These are phyloP conservation scores for Neofusicoccum cordaticola DNA, from an alignment of 2,329 filamentous ascomycete species.

Conservation along the genomic window DNA sequence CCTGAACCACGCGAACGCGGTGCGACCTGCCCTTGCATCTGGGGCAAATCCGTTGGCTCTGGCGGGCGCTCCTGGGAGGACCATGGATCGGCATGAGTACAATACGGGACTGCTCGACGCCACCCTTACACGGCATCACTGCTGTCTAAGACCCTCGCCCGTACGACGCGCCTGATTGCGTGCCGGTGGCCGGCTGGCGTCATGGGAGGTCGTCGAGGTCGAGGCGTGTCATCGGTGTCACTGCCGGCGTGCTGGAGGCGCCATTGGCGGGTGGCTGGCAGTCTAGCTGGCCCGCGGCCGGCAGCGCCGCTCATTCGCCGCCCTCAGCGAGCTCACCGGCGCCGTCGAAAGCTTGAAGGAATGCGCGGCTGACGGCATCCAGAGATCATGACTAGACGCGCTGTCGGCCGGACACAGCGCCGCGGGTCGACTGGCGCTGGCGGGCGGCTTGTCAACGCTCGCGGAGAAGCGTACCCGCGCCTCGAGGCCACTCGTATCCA, in stretches of 20 bases:
- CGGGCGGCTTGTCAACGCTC: constrained; percentile 2
- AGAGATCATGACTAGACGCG: not conserved
- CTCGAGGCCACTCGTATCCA: constrained; percentile 5
- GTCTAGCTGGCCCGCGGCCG: not conserved
- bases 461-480: constrained; percentile 14
- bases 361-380: constrained; percentile 11
- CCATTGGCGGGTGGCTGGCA: constrained; percentile 16
- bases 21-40: constrained; percentile 18
- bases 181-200: constrained; percentile 10
- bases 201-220: constrained; percentile 10
- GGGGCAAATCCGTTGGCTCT: constrained; percentile 14
- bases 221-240: constrained; percentile 13
- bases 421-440: not conserved
- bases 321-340: not conserved
- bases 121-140: constrained; percentile 7
- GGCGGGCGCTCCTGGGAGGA: not conserved
- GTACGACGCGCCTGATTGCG: constrained; percentile 16
- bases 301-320: constrained; percentile 10
- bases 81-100: constrained; percentile 12
- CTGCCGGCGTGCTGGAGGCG: constrained; percentile 2
- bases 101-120: constrained; percentile 9
- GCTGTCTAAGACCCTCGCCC: constrained; percentile 13
- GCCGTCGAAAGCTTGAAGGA: constrained; percentile 15
- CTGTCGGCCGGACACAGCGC: not conserved
- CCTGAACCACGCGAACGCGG: constrained; percentile 18